Base-by-base conservation (phyloP, 106 monocot species). In the Ottelia alismoides region DNA sequence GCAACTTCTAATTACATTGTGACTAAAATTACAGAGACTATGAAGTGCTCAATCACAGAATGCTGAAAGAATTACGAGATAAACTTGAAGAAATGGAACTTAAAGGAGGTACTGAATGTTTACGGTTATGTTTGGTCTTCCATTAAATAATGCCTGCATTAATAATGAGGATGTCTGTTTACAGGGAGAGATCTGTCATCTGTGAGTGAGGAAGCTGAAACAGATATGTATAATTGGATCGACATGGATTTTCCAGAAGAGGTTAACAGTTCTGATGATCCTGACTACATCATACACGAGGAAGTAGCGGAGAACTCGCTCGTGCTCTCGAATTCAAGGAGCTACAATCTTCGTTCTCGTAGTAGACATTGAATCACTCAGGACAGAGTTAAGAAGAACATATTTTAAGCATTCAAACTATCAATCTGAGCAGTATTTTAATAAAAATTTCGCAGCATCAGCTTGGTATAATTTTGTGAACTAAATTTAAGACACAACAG, bases 191-290 rank as follows among this genome's bases (percentile, higher is more conserved):
- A 67, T 25, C 31, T 59, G 24, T 58, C 77, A 35, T 20, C 56
- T 6, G 61, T 56, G 23, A 65, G 59, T 56, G 45, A 17, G 9
- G 85, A 73, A 14, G 68, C 69, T 52, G 94, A 85, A 24, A 26
- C 74, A 20, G 76, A 68, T 27, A 25, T 63, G 1, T 96, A 77
- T 66, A 81, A 87, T 18, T 96, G 96, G 96, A 81, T 89, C 2
- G 75, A 70, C 21, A 66, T 78, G 27, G 94, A 88, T 20, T 74
- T 94, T 45, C 76, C 70, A 1, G 96, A 85, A 68, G 96, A 89
- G 31, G 88, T 74, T 11, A 73, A 72, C 56, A 60, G 56, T 40
- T 45, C 66, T 1, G 64, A 57, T 20, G 96, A 96, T 72, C 88
- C 96, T 11, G 59, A 76, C 30, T 85, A 76, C 51, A n/a, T 22